These are phyloP conservation scores for Zygotorulaspora sp. DNA, from an alignment of 805 yeast species.

Conservation along the genomic window DNA sequence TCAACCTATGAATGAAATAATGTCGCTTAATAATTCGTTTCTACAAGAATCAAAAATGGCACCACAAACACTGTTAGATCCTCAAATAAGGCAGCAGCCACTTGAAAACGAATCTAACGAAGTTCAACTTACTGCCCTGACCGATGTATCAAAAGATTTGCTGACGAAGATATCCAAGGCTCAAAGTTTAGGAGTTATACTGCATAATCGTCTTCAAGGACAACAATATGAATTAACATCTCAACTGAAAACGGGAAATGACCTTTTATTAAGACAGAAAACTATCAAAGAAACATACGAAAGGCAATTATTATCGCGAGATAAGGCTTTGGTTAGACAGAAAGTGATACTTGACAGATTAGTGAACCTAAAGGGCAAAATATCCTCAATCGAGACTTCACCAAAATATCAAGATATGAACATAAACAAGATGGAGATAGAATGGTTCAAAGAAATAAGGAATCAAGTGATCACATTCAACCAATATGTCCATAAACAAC, in stretches of 20 bases:
- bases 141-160: slow-evolving; percentile 23
- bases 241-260: slow-evolving; percentile 36
- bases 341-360: slow-evolving; percentile 25
- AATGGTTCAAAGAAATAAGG: slow-evolving; percentile 45
- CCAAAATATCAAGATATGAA: slow-evolving; percentile 26
- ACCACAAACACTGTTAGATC: slow-evolving; percentile 18
- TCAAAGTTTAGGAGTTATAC: slow-evolving; percentile 33
- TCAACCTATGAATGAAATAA: slow-evolving; percentile 26
- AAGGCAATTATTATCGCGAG: slow-evolving; percentile 16
- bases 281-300: slow-evolving; percentile 15
- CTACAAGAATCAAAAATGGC: slow-evolving; percentile 16
- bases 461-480: slow-evolving; percentile 33
- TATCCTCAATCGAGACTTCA: slow-evolving; percentile 23
- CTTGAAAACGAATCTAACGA: slow-evolving; percentile 26
- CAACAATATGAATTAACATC: slow-evolving; percentile 42
- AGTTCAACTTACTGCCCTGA: slow-evolving; percentile 25
- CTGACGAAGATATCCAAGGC: slow-evolving; percentile 22
- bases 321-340: slow-evolving; percentile 33
- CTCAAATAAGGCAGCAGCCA: slow-evolving; percentile 21
- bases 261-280: slow-evolving; percentile 20
- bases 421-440: slow-evolving; percentile 39
- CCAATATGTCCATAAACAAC: slow-evolving; percentile 29
- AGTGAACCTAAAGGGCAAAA: slow-evolving; percentile 25
- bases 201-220: slow-evolving; percentile 36
- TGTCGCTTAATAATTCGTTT: slow-evolving; percentile 14